These are phyloP conservation scores for Chara braunii DNA, from an alignment of 139 green algal genomes.

Conservation along the genomic window DNA sequence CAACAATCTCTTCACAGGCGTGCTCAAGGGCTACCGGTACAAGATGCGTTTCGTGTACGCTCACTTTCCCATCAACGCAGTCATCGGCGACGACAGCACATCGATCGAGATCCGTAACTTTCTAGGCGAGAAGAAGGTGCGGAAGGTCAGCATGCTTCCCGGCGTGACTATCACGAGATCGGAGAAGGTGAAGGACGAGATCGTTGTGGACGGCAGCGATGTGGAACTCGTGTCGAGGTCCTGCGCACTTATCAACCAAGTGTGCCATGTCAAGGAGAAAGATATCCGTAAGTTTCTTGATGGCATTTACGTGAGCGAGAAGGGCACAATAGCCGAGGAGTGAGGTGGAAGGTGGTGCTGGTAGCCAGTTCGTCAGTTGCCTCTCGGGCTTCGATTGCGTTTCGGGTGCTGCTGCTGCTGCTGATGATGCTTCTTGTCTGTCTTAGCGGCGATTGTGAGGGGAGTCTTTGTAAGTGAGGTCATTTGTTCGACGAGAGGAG, in stretches of 20 bases:
- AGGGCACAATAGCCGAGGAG: conserved; percentile 55
- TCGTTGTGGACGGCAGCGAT: conserved; percentile 87
- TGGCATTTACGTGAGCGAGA: conserved; percentile 91
- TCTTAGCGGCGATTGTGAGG: no score
- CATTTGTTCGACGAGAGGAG: no score
- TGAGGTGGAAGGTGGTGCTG: not conserved
- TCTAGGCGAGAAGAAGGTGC: conserved; percentile 91
- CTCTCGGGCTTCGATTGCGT: no score
- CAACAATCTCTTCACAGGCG: conserved; percentile 74
- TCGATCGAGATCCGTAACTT: conserved; percentile 97
- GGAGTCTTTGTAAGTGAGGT: no score
- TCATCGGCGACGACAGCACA: conserved; percentile 71
- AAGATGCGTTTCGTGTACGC: conserved; percentile 99
- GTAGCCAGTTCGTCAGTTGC: no score
- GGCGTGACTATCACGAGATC: conserved; percentile 68
- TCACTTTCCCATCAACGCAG: conserved; percentile 98
- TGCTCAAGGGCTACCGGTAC: conserved; percentile 83
- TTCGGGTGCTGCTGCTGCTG: no score
- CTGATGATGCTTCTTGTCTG: no score
- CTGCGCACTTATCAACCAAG: conserved; percentile 82
- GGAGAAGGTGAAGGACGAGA: conserved; percentile 90
- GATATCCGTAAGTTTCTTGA: conserved; percentile 99
- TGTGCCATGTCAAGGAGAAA: conserved; percentile 72
- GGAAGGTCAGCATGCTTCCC: conserved; percentile 82
- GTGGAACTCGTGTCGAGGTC: conserved; percentile 87